Evolutionary conservation across 441 rosid species (phyloP).

Genomic region (Isatis lusitanica): DNA sequence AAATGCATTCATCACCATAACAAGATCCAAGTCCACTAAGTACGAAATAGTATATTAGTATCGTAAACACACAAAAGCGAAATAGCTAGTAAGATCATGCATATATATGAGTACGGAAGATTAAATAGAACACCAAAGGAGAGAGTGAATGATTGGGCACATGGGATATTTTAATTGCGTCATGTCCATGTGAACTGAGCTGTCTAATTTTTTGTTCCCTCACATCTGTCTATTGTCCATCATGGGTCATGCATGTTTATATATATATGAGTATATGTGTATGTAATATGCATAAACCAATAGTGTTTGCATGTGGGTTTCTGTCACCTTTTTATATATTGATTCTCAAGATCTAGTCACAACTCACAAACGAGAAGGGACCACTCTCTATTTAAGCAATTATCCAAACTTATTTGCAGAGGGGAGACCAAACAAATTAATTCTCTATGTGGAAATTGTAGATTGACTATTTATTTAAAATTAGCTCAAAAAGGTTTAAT

Average conservation of each 20-base stretch:
- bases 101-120: constrained; percentile 17
- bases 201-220: constrained; percentile 39
- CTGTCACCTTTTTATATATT: constrained; percentile 34
- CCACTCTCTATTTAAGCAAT: constrained; percentile 34
- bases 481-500: neutral
- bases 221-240: constrained; percentile 33
- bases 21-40: constrained; percentile 4
- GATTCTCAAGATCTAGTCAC: constrained; percentile 35
- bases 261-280: neutral
- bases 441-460: constrained; percentile 14
- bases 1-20: constrained; percentile 8
- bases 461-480: neutral
- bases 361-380: constrained; percentile 26
- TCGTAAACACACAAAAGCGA: neutral
- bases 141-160: constrained; percentile 29
- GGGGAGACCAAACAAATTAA: constrained; percentile 18
- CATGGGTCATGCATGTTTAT: constrained; percentile 35
- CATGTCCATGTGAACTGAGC: constrained; percentile 79
- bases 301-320: constrained; percentile 40
- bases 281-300: constrained; percentile 26
- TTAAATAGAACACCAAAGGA: constrained; percentile 11
- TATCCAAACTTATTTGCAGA: constrained; percentile 25
- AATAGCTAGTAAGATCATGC: neutral
- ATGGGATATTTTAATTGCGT: constrained; percentile 40
- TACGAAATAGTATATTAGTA: neutral